Evolutionary conservation across 2,329 filamentous ascomycete species (phyloP).

Genomic region (Sodiomyces alkalinus): DNA sequence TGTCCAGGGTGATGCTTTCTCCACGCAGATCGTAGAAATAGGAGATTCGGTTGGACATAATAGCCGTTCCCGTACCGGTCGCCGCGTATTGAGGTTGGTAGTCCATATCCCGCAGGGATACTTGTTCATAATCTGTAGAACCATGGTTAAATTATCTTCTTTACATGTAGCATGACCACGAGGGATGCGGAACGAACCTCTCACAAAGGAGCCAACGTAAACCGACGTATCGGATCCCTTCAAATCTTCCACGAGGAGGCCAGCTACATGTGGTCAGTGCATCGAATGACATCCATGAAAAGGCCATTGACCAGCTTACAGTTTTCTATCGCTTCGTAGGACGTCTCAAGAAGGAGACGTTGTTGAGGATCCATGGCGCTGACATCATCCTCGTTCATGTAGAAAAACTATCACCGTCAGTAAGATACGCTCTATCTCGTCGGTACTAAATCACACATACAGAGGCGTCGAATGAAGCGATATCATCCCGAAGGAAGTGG

Average conservation of each 20-base stretch:
- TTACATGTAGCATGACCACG: not conserved
- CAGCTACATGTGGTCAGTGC: slow-evolving; percentile 23
- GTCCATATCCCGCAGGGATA: slow-evolving; percentile 33
- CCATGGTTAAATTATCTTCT: not conserved
- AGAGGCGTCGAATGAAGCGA: slow-evolving; percentile 31
- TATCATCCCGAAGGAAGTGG: slow-evolving; percentile 32
- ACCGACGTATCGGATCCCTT: slow-evolving; percentile 29
- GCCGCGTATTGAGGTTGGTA: slow-evolving; percentile 34
- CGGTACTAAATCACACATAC: slow-evolving; percentile 20
- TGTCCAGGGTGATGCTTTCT: slow-evolving; percentile 42
- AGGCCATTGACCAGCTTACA: slow-evolving; percentile 15
- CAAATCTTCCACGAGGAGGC: slow-evolving; percentile 25
- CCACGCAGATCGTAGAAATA: slow-evolving; percentile 40
- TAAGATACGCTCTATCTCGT: too few relatives aligned
- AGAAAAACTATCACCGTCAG: slow-evolving; percentile 27
- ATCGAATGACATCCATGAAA: not conserved
- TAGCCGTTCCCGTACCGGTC: slow-evolving; percentile 35
- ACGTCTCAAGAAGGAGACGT: slow-evolving; percentile 32
- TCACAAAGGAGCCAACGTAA: slow-evolving; percentile 35
- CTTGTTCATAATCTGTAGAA: slow-evolving; percentile 33
- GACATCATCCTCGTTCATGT: slow-evolving; percentile 31
- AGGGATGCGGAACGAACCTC: slow-evolving; percentile 18
- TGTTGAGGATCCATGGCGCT: slow-evolving; percentile 38
- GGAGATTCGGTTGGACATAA: slow-evolving; percentile 39
- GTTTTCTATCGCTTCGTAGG: slow-evolving; percentile 35